Base-by-base conservation (phyloP, 352 stramenopile genomes). In the Thalassiosira hispida region DNA sequence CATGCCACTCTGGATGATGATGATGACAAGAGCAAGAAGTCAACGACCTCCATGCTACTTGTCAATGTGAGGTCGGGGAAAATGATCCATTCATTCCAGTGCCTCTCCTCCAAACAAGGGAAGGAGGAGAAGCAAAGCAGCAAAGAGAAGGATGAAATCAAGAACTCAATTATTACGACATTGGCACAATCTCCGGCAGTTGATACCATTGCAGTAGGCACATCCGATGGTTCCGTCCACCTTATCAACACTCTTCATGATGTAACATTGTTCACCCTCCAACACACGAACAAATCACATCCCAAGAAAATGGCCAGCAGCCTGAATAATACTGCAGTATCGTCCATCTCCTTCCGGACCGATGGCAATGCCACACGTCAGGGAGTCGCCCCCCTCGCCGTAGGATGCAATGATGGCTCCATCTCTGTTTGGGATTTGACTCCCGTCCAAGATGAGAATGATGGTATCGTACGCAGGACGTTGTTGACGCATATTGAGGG, bases 381-480 rank as follows among this genome's bases (percentile, higher is more conserved):
- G 55, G 78, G 68, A 42, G 84, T 92, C 59, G 88, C 86, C 40
- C 89, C 89, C 1, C 63, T 94, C 52, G 87, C 87, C 9, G 87
- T 92, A 11, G 89, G 85, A 23, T 73, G 73, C 38, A 68, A 77
- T 3, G 85, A 93, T 76, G 89, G 87, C 25, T 85, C 65, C 1
- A 88, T 94, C 35, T 83, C 81, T 12, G 64, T 94, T 9, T 94
- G 89, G 89, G 87, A 94, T 56, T 72, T 94, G 9, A 86, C 79
- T 16, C 81, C 79, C 22, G 72, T 86, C 14, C 68, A 84, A 49
- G 73, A 86, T 65, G 67, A 76, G 16, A 68, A 73, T 59, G 35
- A 57, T 25, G 25, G 63, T 8, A 74, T 9, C 35, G 61, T 14
- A 25, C 71, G 73, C 20, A 73, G 80, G 40, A 88, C 73, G 9